Base-by-base conservation (phyloP, 108 stramenopile genomes). In the Aurantiochytrium sp. region DNA sequence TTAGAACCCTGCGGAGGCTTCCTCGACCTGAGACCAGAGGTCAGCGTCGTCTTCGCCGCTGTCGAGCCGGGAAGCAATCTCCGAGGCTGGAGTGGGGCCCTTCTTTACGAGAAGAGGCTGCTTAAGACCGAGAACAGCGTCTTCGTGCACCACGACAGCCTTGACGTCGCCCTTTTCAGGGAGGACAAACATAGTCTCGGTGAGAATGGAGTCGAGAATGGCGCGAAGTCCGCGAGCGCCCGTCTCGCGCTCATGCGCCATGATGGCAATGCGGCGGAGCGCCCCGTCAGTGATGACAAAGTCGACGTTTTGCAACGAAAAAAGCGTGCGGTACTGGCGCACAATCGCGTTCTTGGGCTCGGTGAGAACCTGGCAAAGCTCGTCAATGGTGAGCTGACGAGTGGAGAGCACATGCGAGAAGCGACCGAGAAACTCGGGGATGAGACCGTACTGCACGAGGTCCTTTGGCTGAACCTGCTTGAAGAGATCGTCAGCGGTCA, bases 371-470 rank as follows among this genome's bases (percentile, higher is more conserved):
- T 98, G 96, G 18, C 97, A 92, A 89, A 99, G 91, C 91, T 97
- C 95, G 23, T 97, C 94, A 29, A 95, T 92, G 87, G 95, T 95
- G 42, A 99, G 91, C 58, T 96, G 97, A 92, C 94, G 96, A 18
- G 98, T 99, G n/a, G 97, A 95, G 16, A 97, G 96, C 73, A 99
- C 96, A 10, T 97, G 95, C 6, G 98, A 97, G 91, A 99, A 98
- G 44, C 98, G 95, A 23, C 98, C 98, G 49, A 98, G 94, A 72
- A 98, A 98, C 91, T 99, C 98, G 25, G 98, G 98, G 88, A 99
- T 98, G 94, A 99, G 97, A 8, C 97, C 98, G 88, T 92, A 99
- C 49, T 95, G 93, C 21, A 97, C 95, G 59, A 99, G 93, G 93
- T 99, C 98, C 89, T 95, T 96, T 45, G 98, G 98, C 91, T 97